Conservation (phyloP, 768 basidiomycete species). For the Pholiota molesta region DNA sequence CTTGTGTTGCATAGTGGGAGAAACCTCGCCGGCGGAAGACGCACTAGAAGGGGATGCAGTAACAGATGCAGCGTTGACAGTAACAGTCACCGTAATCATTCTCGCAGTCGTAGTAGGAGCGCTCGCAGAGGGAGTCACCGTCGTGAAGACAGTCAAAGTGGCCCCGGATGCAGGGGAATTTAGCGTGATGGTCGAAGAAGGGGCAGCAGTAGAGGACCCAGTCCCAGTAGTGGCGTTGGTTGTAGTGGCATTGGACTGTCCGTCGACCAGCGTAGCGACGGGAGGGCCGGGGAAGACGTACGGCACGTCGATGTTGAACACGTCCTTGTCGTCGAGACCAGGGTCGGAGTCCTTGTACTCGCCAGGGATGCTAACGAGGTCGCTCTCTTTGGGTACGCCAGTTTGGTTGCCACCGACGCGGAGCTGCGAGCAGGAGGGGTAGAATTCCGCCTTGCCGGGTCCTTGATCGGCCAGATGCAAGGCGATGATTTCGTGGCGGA, state of each 20-base stretch:
- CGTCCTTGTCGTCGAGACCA: conserved; percentile 56
- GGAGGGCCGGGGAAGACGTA: conserved; percentile 57
- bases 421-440: conserved; percentile 69
- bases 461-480: conserved; percentile 58
- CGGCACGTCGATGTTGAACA: conserved; percentile 30
- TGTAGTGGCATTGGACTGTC: too few relatives aligned
- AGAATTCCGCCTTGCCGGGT: conserved; percentile 74
- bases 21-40: background rate
- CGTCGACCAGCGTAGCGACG: conserved; percentile 43
- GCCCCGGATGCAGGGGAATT: background rate
- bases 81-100: background rate
- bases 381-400: conserved; percentile 44
- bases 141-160: background rate
- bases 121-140: too few relatives aligned
- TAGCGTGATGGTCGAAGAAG: background rate
- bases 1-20: background rate
- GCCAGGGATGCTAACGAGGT: conserved; percentile 70
- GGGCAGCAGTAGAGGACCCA: conserved; percentile 42
- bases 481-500: conserved; percentile 81
- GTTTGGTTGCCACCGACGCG: conserved; percentile 55
- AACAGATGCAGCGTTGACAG: background rate
- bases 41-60: background rate
- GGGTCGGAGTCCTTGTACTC: conserved; percentile 72
- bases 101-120: background rate
- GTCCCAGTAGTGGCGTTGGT: conserved; percentile 6